Base-by-base conservation (phyloP, 139 green algal genomes). In the Zygnema circumcarinatum region DNA sequence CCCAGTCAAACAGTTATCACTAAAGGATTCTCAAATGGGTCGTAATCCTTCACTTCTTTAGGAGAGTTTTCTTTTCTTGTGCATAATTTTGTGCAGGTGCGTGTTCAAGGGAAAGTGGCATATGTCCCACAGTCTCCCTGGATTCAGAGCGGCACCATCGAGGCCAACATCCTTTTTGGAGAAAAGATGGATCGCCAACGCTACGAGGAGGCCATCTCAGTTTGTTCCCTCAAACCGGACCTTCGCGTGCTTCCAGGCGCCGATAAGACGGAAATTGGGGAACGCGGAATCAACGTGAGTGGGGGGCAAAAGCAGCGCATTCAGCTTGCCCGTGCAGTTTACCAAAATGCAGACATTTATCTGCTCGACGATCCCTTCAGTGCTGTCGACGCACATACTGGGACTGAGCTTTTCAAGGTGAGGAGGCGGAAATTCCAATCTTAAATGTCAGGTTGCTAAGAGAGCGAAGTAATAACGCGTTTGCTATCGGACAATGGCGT, bases 301-400 rank as follows among this genome's bases (percentile, higher is more conserved):
- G 85, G 85, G 2, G 85, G 85, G 2, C 85, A 90, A 53, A 90
- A 90, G 76, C 85, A 90, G 38, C 40, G 94, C 74, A 75, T 89
- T 20, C 74, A 89, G 75, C 88, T 92, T 67, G 96, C 96, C 0
- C 89, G 96, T 29, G 94, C 95, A 0, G 86, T 97, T 73, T 98
- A 92, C 80, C 40, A 74, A n/a, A 52, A 85, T n/a, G 79, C 41
- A 2, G 87, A 90, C 36, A 33, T 81, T 25, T 92, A 90, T 75
- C 52, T 92, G 1, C 87, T 92, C 16, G 87, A 92, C 36, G 87
- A 90, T 72, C 62, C 87, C 0, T 81, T 92, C 38, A 95, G 52
- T 62, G 89, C 89, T 16, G 87, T 92, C 38, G 87, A 92, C 41
- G 80, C 80, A 2, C 80, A 92, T 79, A 90, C 83, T 1, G 82